Evolutionary conservation across 164 flowering plant species (phyloP), one percentile per base, ranked within the genome.

Genomic region (Cinnamomum chago): DNA sequence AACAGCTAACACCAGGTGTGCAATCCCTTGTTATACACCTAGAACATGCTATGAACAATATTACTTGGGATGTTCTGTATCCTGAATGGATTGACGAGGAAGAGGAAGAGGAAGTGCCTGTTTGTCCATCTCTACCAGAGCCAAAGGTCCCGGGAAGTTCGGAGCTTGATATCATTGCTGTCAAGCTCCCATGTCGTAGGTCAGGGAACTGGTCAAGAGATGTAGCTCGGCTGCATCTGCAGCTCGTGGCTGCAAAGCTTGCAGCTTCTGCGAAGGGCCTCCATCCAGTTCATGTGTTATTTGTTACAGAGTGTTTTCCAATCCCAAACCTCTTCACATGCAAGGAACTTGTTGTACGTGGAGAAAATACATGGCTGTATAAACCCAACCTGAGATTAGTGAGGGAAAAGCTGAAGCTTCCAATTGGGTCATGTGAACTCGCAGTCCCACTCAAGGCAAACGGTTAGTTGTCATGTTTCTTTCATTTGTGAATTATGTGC

Each of bases 51-150:
- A 58, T 75, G 7, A 66, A 70, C 11, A 78, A 78, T 73, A 50
- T 87, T n/a, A 85, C 88, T 18, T 88, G 92, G 92, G 92, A 88
- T 50, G 66, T 81, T 25, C 72, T 88, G 14, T 88, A 74, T 70
- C 92, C 92, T 25, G 92, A 88, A 73, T 88, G 90, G 90, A 87
- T 88, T 65, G 92, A 88, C 62, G 92, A 88, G 68, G 92, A 88
- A 81, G 89, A 88, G 76, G 90, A 86, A 27, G 82, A 77, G 22
- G 88, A 84, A 70, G 82, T 88, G 55, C 78, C 78, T 27, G 17
- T 62, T 51, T 76, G 78, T 64, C 78, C 78, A 27, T 70, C 73
- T 25, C 64, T 76, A 51, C 78, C 78, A 2, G 50, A 70, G 62
- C 78, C 73, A 17, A 20, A 50, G 50, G 65, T 62, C 40, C 47